Evolutionary conservation across 2,329 filamentous ascomycete species (phyloP).

Genomic region (Pseudocercospora cruenta): DNA sequence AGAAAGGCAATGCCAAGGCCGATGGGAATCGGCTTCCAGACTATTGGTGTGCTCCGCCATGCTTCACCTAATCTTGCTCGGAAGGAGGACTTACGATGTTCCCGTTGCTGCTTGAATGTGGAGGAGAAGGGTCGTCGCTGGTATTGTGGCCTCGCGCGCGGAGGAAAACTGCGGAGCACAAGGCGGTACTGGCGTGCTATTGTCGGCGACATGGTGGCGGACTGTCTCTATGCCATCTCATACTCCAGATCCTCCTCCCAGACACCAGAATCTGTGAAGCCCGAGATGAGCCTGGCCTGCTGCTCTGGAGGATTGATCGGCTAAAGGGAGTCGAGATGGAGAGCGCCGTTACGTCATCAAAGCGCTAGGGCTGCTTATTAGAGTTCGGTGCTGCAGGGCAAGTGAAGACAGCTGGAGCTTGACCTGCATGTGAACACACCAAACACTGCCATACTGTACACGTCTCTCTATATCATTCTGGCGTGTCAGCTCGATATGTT

Average conservation of each 20-base stretch:
- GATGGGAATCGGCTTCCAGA: constrained; percentile 90
- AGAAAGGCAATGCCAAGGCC: constrained; percentile 83
- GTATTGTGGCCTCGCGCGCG: constrained; percentile 6
- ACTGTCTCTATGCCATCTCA: constrained; percentile 10
- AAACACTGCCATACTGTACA: not conserved
- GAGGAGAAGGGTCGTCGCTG: constrained; percentile 24
- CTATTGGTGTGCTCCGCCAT: constrained; percentile 67
- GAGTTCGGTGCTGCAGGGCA: not conserved
- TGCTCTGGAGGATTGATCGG: too few relatives aligned
- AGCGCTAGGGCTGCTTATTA: not conserved
- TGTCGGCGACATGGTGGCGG: constrained; percentile 15
- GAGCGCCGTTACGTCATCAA: not conserved
- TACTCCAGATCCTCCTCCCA: not conserved
- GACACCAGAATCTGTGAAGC: not conserved
- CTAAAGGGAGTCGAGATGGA: not conserved
- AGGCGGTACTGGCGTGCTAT: constrained; percentile 8
- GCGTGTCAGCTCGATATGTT: not conserved
- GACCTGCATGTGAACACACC: not conserved
- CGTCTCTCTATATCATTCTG: not conserved
- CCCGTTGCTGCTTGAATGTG: constrained; percentile 23
- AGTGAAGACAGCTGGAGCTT: not conserved
- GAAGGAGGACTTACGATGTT: constrained; percentile 50
- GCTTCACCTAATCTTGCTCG: constrained; percentile 60
- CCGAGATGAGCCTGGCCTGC: not conserved
- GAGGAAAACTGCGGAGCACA: constrained; percentile 14